Conservation (phyloP, 805 yeast genomes). For the Lipomyces yamanashiensis region DNA sequence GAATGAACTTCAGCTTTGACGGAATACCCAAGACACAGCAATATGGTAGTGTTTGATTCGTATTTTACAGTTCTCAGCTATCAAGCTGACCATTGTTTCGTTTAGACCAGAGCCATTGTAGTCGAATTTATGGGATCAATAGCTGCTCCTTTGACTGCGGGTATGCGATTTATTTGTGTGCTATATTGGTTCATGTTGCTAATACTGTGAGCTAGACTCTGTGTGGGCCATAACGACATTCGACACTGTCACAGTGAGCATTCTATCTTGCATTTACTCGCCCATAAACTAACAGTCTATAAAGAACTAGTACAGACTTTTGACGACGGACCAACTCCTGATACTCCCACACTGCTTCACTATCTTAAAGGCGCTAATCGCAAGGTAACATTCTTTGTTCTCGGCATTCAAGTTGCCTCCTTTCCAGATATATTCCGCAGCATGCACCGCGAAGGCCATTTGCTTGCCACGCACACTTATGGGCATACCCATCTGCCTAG, state of each 20-base stretch:
- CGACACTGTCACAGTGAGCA: slow-evolving; percentile 24
- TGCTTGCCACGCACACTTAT: slow-evolving; percentile 91
- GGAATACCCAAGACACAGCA: slow-evolving; percentile 20
- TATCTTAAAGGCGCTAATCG: slow-evolving; percentile 49
- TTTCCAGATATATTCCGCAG: slow-evolving; percentile 73
- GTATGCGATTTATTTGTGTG: not conserved
- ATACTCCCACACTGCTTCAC: slow-evolving; percentile 64
- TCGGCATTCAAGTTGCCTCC: slow-evolving; percentile 79
- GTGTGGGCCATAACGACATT: slow-evolving; percentile 29
- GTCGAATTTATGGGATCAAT: slow-evolving; percentile 1
- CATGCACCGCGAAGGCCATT: slow-evolving; percentile 66
- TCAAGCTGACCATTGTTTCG: not conserved
- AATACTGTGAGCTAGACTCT: slow-evolving; percentile 7
- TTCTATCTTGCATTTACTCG: not conserved
- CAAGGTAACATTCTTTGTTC: slow-evolving; percentile 79
- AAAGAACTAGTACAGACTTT: slow-evolving; percentile 77
- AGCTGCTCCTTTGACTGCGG: slow-evolving; percentile 33
- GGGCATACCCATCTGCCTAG: slow-evolving; percentile 83
- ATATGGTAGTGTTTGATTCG: slow-evolving; percentile 14
- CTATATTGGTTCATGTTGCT: not conserved
- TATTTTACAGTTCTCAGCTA: not conserved
- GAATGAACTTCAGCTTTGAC: slow-evolving; percentile 23
- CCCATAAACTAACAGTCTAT: not conserved
- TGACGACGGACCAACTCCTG: slow-evolving; percentile 90
- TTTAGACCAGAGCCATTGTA: slow-evolving; percentile 28